Base-by-base conservation (phyloP, 805 yeast genomes). In the Debaryomyces hansenii region DNA sequence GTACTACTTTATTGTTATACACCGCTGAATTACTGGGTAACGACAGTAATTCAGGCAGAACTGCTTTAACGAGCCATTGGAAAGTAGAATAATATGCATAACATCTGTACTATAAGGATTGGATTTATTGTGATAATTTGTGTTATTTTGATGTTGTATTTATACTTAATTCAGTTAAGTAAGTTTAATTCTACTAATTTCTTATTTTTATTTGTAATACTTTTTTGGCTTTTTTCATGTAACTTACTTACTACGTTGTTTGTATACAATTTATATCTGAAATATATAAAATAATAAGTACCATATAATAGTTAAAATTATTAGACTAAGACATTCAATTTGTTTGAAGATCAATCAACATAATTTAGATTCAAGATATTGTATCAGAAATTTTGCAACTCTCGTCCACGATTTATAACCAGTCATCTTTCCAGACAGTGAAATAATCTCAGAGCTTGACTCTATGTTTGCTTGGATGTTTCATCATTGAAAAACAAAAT, bases 361-460 rank as follows among this genome's bases (percentile, higher is more conserved):
- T 24, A 3, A 16, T 16, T 3, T 24, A 37, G 28, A 18, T 14
- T 16, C 18, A 39, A 15, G 42, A 28, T 29, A 18, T 28, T 27
- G n/a, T 34, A 45, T 67, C 73, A 68, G 72, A 69, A 67, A 47
- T 54, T 41, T 48, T 76, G 87, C 87, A 83, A 80, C 66, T 83
- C 87, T 85, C 90, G 82, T 85, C 91, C 79, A 55, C 59, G 65
- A 63, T 56, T 50, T 50, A 43, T 24, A 58, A 55, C 74, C 70
- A 51, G 70, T 65, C 76, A 70, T 70, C 67, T 70, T 70, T 70
- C 76, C 76, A 70, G 75, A 62, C 75, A 56, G 69, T 71, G 73
- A 64, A 55, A 49, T 67, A 66, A 66, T 74, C 85, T 84, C 88
- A 77, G 91, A 85, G 90, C 91, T 85, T 85, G 91, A 85, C 91